Evolutionary conservation across 495 filamentous ascomycete genomes (phyloP).

Genomic region (Podospora pseudopauciseta): DNA sequence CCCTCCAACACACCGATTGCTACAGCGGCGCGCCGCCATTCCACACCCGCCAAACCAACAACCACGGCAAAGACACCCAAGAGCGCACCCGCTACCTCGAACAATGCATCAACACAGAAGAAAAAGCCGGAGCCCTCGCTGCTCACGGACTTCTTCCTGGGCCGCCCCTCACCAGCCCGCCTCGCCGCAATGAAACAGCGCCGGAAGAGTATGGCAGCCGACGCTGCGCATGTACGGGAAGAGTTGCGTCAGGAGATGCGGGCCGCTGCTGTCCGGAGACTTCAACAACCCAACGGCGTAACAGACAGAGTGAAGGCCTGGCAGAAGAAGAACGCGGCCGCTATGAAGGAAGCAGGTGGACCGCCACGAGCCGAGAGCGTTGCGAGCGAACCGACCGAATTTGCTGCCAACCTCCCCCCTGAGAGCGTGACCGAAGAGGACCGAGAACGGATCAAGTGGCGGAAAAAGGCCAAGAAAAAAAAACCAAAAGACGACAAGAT

Average conservation of each 20-base stretch:
- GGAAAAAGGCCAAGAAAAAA: slow-evolving; percentile 37
- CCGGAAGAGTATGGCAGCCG: slow-evolving; percentile 39
- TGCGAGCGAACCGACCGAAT: slow-evolving; percentile 43
- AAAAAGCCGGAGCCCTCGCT: slow-evolving; percentile 46
- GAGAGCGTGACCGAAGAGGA: slow-evolving; percentile 51
- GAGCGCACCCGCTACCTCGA: slow-evolving; percentile 38
- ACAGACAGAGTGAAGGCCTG: slow-evolving; percentile 68
- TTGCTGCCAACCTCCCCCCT: slow-evolving; percentile 41
- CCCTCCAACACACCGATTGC: slow-evolving; percentile 14
- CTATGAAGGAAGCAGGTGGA: slow-evolving; percentile 40
- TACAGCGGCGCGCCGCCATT: slow-evolving; percentile 20
- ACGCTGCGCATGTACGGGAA: slow-evolving; percentile 38
- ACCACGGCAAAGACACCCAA: slow-evolving; percentile 35
- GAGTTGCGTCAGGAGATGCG: slow-evolving; percentile 49
- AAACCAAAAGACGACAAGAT: slow-evolving; percentile 25
- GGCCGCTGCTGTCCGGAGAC: slow-evolving; percentile 41
- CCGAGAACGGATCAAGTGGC: slow-evolving; percentile 45
- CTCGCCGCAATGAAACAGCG: slow-evolving; percentile 39
- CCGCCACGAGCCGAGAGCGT: slow-evolving; percentile 38
- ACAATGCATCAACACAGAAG: slow-evolving; percentile 22
- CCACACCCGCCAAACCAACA: slow-evolving; percentile 25
- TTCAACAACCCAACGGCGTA: slow-evolving; percentile 53
- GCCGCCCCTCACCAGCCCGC: slow-evolving; percentile 47
- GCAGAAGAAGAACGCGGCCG: slow-evolving; percentile 65
- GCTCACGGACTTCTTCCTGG: slow-evolving; percentile 52